Base-by-base conservation (phyloP, 345 rosid genomes). In the Dimocarpus longan region DNA sequence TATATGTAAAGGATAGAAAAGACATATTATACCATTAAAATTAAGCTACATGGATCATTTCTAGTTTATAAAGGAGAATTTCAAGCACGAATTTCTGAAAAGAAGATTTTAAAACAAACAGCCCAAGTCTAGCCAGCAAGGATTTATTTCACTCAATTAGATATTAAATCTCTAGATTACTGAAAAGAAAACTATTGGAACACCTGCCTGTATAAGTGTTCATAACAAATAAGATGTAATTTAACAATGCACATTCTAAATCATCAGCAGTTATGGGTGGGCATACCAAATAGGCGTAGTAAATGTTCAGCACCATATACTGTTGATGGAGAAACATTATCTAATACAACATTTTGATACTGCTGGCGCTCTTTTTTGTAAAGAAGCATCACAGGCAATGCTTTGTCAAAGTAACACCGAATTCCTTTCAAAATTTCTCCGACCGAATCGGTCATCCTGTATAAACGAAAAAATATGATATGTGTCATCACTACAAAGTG, bases 361-460 rank as follows among this genome's bases (percentile, higher is more conserved):
- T 96, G 99, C 65, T 74, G 90, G 18, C 98, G 95, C 86, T 96
- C 98, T 80, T 88, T 90, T 82, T 89, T 92, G 85, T 92, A 94
- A 60, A 96, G 85, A 63, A 96, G 98, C 87, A 94, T 86, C 72
- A 87, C 88, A 7, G 95, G 94, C 81, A 93, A 89, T 73, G 97
- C 95, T 82, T 88, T 92, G 83, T 96, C 96, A 69, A 96, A 96
- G 84, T 94, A 96, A 79, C 90, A 85, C 13, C 92, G 84, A 75
- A 94, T 80, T 68, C 99, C 98, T 74, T 88, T 90, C 84, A 92
- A 75, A 66, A 94, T 89, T 83, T 93, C 98, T 73, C 85, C 89
- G 3, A 89, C 75, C 7, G 97, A 85, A 86, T 89, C 94, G 63
- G 81, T 79, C 78, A 88, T 78, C 89, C 98, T 94, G 82, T 74